These are phyloP conservation scores for Cladosporium colombiae DNA, from an alignment of 2,329 filamentous ascomycete genomes.

Conservation along the genomic window DNA sequence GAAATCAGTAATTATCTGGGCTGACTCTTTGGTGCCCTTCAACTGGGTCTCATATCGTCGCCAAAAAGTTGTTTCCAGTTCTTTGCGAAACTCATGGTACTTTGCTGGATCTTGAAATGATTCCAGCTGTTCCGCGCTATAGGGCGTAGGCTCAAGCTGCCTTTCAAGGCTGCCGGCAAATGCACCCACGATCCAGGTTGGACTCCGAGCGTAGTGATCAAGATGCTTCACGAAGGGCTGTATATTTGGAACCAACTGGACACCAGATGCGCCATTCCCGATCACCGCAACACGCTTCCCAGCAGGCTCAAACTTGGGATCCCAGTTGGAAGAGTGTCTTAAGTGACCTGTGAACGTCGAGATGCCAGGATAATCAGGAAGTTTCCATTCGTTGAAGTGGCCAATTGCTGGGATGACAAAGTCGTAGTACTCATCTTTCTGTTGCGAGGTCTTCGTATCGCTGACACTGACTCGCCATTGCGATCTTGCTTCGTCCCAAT, in stretches of 20 bases:
- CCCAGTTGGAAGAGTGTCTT: conserved; percentile 41
- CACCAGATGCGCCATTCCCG: conserved; percentile 42
- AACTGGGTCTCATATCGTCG: conserved; percentile 45
- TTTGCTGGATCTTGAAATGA: conserved; percentile 61
- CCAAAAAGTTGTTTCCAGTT: conserved; percentile 60
- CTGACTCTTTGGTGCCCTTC: conserved; percentile 39
- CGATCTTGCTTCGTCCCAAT: conserved; percentile 55
- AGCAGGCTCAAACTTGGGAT: conserved; percentile 33
- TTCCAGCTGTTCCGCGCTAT: conserved; percentile 54
- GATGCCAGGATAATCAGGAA: conserved; percentile 57
- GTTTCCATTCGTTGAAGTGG: conserved; percentile 66
- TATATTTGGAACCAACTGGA: conserved; percentile 48
- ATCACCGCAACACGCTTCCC: conserved; percentile 40
- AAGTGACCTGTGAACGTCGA: conserved; percentile 37
- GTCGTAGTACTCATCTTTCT: conserved; percentile 52
- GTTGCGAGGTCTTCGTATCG: conserved; percentile 32
- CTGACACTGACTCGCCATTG: conserved; percentile 62
- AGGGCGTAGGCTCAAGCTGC: conserved; percentile 58
- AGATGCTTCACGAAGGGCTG: conserved; percentile 51
- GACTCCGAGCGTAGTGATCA: conserved; percentile 65
- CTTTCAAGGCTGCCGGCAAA: conserved; percentile 55
- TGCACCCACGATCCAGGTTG: conserved; percentile 67
- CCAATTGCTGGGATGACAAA: conserved; percentile 65
- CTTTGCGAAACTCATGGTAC: conserved; percentile 55
- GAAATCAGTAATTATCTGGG: conserved; percentile 39